Conservation (phyloP, 768 basidiomycete genomes). For the Boletus barrowsii region DNA sequence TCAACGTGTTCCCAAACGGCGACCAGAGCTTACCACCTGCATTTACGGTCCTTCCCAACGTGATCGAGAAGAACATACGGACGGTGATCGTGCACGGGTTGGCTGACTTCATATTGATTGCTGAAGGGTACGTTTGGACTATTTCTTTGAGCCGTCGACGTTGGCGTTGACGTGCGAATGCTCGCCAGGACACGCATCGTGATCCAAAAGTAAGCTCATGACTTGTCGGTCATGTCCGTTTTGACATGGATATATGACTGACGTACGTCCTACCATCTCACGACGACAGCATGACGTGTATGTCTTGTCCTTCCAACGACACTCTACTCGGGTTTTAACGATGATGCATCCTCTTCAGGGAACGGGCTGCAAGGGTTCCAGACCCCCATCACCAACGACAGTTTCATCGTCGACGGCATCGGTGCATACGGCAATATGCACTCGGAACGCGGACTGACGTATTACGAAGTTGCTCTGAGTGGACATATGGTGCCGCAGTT, state of each 20-base stretch:
- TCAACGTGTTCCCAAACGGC: constrained; percentile 58
- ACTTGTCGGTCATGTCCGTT: too few species aligned
- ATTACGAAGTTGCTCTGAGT: constrained; percentile 61
- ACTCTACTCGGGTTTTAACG: background rate
- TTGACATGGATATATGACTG: too few species aligned
- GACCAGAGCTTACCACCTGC: constrained; percentile 62
- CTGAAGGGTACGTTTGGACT: constrained; percentile 55
- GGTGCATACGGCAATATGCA: constrained; percentile 66
- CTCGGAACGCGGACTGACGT: constrained; percentile 65
- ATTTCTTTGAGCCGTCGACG: background rate
- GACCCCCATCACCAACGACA: constrained; percentile 59
- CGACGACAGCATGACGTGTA: constrained; percentile 39
- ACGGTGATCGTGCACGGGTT: constrained; percentile 71
- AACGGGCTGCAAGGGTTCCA: constrained; percentile 71
- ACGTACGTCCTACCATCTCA: too few species aligned
- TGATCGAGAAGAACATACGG: constrained; percentile 71
- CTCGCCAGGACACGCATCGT: constrained; percentile 51
- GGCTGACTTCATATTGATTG: constrained; percentile 70
- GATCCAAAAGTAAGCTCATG: constrained; percentile 54
- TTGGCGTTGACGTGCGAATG: too few species aligned
- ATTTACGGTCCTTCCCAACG: constrained; percentile 64
- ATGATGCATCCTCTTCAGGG: constrained; percentile 33
- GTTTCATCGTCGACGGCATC: constrained; percentile 69
- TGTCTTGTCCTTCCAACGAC: constrained; percentile 2
- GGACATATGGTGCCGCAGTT: constrained; percentile 79